Conservation (phyloP, 2,329 filamentous ascomycete genomes). For the Tolypocladium ophioglossoides region DNA sequence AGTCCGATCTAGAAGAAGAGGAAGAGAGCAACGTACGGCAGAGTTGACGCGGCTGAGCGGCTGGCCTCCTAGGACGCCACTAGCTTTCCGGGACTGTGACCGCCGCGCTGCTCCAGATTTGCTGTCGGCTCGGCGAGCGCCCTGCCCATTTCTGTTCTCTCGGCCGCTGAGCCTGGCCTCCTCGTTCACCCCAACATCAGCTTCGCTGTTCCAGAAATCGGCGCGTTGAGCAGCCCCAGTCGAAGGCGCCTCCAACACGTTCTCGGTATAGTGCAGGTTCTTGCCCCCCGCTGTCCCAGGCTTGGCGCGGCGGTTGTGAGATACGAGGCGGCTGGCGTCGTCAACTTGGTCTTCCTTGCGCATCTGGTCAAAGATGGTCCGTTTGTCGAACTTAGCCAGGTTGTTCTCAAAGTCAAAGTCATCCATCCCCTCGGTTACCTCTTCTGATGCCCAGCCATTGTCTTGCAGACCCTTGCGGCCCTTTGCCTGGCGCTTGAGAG, state of each 20-base stretch:
- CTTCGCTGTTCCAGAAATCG: slow-evolving; percentile 66
- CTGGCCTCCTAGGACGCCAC: slow-evolving; percentile 27
- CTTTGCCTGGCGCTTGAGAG: slow-evolving; percentile 45
- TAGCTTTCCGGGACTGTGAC: slow-evolving; percentile 49
- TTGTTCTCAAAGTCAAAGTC: slow-evolving; percentile 92
- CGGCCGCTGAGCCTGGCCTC: slow-evolving; percentile 37
- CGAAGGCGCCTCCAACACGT: slow-evolving; percentile 61
- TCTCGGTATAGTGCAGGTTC: slow-evolving; percentile 86
- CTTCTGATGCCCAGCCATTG: slow-evolving; percentile 91
- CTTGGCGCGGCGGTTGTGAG: slow-evolving; percentile 65
- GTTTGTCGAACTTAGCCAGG: slow-evolving; percentile 90
- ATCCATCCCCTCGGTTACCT: slow-evolving; percentile 87
- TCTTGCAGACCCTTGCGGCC: slow-evolving; percentile 37
- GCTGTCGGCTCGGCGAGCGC: slow-evolving; percentile 40
- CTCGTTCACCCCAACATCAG: slow-evolving; percentile 46
- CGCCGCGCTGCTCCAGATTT: slow-evolving; percentile 37
- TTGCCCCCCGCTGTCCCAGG: slow-evolving; percentile 71
- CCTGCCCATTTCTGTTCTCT: slow-evolving; percentile 40
- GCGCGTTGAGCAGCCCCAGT: slow-evolving; percentile 26
- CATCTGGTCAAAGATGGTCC: slow-evolving; percentile 83
- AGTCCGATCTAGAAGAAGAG: slow-evolving; percentile 18
- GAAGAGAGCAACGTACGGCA: slow-evolving; percentile 24
- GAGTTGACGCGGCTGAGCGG: slow-evolving; percentile 39
- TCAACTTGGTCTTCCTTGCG: slow-evolving; percentile 77
- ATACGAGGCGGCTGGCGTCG: slow-evolving; percentile 83